Evolutionary conservation across 352 stramenopile species (phyloP).

Genomic region (Elongisporangium anandrum): DNA sequence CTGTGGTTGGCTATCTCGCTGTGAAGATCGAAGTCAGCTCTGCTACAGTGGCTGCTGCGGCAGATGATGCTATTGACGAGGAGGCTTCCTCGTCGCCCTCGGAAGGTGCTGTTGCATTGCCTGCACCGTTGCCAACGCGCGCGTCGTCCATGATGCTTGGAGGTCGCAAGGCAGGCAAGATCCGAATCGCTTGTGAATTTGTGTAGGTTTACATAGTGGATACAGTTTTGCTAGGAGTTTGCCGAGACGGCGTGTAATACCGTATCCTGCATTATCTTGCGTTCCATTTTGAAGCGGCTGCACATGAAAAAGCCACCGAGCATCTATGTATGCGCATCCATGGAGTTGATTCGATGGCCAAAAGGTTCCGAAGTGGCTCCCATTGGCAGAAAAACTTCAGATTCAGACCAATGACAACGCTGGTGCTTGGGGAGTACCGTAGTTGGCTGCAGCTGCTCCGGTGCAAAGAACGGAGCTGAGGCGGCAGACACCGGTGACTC

Average conservation of each 20-base stretch:
- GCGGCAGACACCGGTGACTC: background rate
- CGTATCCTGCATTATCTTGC: background rate
- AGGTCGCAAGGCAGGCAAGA: constrained; percentile 16
- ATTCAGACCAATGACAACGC: background rate
- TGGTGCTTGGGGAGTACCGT: background rate
- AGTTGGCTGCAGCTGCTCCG: background rate
- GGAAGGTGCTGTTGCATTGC: background rate
- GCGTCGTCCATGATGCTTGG: constrained; percentile 1
- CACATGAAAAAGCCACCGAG: background rate
- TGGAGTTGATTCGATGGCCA: background rate
- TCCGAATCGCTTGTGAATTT: constrained; percentile 19
- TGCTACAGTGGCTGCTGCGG: constrained; percentile 1
- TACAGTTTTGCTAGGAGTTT: background rate
- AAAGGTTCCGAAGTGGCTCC: background rate
- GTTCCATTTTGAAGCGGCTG: background rate
- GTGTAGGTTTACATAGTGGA: constrained; percentile 4
- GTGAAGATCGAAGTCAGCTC: constrained; percentile 20
- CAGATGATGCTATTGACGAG: constrained; percentile 1
- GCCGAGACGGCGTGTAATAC: background rate
- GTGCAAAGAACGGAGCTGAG: background rate
- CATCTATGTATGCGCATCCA: background rate
- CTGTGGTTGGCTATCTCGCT: constrained; percentile 15
- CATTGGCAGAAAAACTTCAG: background rate
- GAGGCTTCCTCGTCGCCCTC: constrained; percentile 4
- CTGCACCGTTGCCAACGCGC: background rate